phyloP scores from a whole-genome alignment of 306 rosid genomes.

The Casuarina cunninghamiana region DNA sequence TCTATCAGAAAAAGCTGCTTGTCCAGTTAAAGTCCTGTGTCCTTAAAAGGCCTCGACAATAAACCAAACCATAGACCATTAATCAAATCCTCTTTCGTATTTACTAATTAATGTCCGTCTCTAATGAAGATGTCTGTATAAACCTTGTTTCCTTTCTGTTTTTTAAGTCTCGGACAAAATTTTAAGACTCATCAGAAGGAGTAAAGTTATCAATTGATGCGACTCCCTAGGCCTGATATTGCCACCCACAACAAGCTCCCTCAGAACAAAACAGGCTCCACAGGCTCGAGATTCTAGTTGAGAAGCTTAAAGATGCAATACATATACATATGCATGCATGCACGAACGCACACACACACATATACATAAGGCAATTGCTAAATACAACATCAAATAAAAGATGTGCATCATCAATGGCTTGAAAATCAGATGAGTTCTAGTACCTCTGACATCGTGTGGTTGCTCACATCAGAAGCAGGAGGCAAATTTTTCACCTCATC shows the following conservation, averaged over 20 bases:
- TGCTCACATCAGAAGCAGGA: constrained; percentile 91
- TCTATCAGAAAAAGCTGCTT: not conserved
- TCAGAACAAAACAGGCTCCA: not conserved
- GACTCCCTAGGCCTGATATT: not conserved
- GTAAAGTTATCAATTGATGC: not conserved
- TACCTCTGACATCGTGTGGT: constrained; percentile 94
- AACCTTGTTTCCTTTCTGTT: too few species aligned
- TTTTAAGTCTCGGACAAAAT: too few species aligned
- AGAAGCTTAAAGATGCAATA: too few species aligned
- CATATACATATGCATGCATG: too few species aligned
- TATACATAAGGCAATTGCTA: constrained; percentile 6
- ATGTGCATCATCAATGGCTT: constrained; percentile 18
- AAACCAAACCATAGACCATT: not conserved
- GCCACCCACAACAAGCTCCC: not conserved
- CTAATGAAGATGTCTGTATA: not conserved
- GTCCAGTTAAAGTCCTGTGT: not conserved
- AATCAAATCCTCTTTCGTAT: not conserved
- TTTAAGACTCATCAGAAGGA: too few species aligned
- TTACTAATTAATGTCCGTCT: not conserved
- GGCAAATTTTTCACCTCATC: constrained; percentile 83
- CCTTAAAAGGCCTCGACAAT: not conserved
- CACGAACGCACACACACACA: not conserved
- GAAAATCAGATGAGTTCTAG: constrained; percentile 28
- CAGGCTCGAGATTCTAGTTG: too few species aligned
- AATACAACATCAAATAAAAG: not conserved